These are phyloP conservation scores for Daldinia bambusicola DNA, from an alignment of 495 filamentous ascomycete genomes.

Conservation along the genomic window DNA sequence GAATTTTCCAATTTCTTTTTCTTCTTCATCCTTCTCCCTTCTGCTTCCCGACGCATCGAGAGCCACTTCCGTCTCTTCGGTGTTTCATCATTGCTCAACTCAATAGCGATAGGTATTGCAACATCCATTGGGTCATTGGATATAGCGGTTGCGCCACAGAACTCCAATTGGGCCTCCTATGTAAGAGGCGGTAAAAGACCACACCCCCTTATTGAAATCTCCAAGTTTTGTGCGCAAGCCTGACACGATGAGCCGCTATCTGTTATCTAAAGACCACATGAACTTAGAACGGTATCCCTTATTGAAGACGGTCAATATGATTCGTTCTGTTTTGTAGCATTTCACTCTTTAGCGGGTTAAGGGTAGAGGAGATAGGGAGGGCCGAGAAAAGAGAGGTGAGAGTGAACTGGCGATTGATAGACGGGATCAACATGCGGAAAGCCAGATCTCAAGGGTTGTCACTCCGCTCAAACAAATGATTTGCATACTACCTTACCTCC, in stretches of 20 bases:
- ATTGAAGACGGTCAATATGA: slow-evolving; percentile 11
- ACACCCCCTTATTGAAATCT: slow-evolving; percentile 11
- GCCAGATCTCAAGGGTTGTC: neutral
- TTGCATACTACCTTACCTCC: slow-evolving; percentile 32
- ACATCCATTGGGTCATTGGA: slow-evolving; percentile 36
- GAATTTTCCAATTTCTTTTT: neutral
- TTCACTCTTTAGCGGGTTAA: neutral
- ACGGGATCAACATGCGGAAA: slow-evolving; percentile 27
- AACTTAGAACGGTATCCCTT: slow-evolving; percentile 5
- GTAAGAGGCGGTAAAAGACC: slow-evolving; percentile 33
- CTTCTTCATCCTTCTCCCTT: neutral
- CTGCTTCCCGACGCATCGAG: neutral
- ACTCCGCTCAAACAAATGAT: slow-evolving; percentile 35
- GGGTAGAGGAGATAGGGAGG: slow-evolving; percentile 3
- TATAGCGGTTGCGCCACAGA: slow-evolving; percentile 32
- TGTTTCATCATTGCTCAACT: slow-evolving; percentile 34
- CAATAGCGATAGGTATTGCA: slow-evolving; percentile 41
- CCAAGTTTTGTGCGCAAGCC: slow-evolving; percentile 17
- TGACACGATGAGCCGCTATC: slow-evolving; percentile 13
- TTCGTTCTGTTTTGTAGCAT: neutral
- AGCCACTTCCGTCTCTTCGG: slow-evolving; percentile 29
- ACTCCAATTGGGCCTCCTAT: slow-evolving; percentile 22
- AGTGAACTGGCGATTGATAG: slow-evolving; percentile 29
- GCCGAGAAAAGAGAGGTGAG: slow-evolving; percentile 11
- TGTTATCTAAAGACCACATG: slow-evolving; percentile 21